Evolutionary conservation across 23 red algal genomes (phyloP), one percentile per base, ranked within the genome.

Genomic region (Gracilaria vermiculophylla): DNA sequence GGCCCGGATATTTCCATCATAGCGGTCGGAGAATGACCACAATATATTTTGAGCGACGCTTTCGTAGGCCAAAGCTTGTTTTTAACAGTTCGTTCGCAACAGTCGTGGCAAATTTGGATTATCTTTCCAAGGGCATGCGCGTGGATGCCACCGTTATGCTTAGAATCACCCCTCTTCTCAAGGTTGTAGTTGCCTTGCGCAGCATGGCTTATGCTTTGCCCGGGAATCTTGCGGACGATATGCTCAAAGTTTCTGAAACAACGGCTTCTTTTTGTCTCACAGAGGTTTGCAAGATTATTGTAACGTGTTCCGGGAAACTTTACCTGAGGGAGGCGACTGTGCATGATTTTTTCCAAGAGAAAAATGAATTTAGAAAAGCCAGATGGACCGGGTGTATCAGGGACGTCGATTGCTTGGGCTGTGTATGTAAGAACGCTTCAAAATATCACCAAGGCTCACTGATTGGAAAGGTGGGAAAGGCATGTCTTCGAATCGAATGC

Each of bases 61-160:
- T 47, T 12, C 43, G 12, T 12, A 47, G 5, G 43, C 43, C 43
- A 12, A 5, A 12, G 12, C 12, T 12, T 6, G 44, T 77, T 5
- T 2, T 33, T 50, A 16, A 50, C 0, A 27, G 16, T 53, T 23
- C 39, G 29, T 27, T 62, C 7, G 6, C 5, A 10, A 15, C 7
- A 10, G 57, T 62, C 5, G 57, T 62, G 25, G 7, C 6, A 15
- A 35, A 62, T 15, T 10, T 5, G 5, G 8, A 75, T 47, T 75
- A 41, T 39, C 32, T 5, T 7, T 11, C 39, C 32, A n/a, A n/a
- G n/a, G 48, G 77, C 14, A 20, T 82, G 32, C 19, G 56, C 23
- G 21, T 52, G 2, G 77, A 82, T 82, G 77, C 77, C 14, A 62
- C 53, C 14, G 50, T 48, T 60, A 14, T 48, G 4, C 29, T 82